A percentile compares a stretch with the other conserved stretches of the same genome.
These are phyloP conservation scores for Aspergillus vadensis DNA, from an alignment of 2,329 filamentous ascomycete genomes.

Conservation along the genomic window DNA sequence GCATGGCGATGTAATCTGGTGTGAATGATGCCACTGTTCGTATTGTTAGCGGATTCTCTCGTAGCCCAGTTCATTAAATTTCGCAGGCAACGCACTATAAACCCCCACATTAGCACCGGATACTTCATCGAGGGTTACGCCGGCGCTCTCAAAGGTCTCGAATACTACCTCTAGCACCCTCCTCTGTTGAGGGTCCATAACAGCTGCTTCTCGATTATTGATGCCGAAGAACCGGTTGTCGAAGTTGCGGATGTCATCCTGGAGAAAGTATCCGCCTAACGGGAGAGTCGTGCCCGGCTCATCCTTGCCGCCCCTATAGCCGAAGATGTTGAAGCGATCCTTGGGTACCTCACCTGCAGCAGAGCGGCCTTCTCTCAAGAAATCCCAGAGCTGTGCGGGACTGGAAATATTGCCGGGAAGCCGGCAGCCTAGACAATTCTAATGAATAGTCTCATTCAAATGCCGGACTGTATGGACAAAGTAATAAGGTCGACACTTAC, in stretches of 20 bases:
- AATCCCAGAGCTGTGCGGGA: constrained; percentile 22
- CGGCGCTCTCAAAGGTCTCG: constrained; percentile 28
- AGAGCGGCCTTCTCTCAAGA: constrained; percentile 17
- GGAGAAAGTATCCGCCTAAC: constrained; percentile 12
- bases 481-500: background rate
- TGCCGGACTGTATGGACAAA: background rate
- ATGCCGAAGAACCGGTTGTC: constrained; percentile 29
- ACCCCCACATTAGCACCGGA: constrained; percentile 21
- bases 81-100: background rate
- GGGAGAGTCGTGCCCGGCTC: constrained; percentile 18
- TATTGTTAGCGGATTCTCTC: too few species aligned
- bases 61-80: too few species aligned
- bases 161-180: constrained; percentile 29
- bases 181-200: constrained; percentile 32
- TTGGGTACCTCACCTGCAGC: constrained; percentile 9
- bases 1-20: background rate
- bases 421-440: constrained; percentile 9
- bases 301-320: constrained; percentile 10
- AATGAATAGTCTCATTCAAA: background rate
- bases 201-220: constrained; percentile 20
- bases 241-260: constrained; percentile 19
- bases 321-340: constrained; percentile 20
- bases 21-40: background rate
- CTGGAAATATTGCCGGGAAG: constrained; percentile 20
- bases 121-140: constrained; percentile 19